phyloP scores from a whole-genome alignment of 768 basidiomycete genomes.

The Boletus vinaceobasis region DNA sequence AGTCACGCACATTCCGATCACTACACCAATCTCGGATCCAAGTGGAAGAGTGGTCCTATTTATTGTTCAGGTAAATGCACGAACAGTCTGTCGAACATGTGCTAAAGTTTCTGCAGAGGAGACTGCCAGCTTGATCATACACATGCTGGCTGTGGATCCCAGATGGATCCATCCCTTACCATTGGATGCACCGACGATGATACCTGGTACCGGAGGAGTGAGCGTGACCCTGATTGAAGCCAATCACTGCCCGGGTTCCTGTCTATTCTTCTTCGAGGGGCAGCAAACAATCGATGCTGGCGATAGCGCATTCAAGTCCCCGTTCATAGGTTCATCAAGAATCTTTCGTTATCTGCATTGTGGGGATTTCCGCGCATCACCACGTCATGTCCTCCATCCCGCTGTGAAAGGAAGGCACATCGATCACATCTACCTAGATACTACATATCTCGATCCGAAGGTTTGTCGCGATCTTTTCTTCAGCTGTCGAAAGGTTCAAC shows the following conservation, averaged over 20 bases:
- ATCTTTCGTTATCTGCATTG: conserved; percentile 92
- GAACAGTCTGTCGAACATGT: neutral
- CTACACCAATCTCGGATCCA: conserved; percentile 86
- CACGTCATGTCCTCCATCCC: conserved; percentile 82
- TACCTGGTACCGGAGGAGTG: conserved; percentile 84
- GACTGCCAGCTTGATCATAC: conserved; percentile 87
- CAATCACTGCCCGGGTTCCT: conserved; percentile 97
- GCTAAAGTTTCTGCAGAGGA: conserved; percentile 41
- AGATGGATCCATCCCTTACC: conserved; percentile 89
- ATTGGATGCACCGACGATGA: conserved; percentile 66
- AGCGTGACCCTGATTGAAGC: conserved; percentile 93
- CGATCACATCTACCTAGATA: conserved; percentile 91
- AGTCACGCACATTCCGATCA: conserved; percentile 98
- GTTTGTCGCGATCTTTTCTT: conserved; percentile 30
- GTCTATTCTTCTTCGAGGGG: conserved; percentile 92
- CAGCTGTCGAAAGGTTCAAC: neutral
- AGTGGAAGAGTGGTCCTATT: conserved; percentile 89
- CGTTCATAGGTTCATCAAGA: conserved; percentile 63
- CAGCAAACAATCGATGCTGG: conserved; percentile 86
- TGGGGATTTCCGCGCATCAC: conserved; percentile 90
- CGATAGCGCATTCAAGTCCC: conserved; percentile 71
- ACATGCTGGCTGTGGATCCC: conserved; percentile 85
- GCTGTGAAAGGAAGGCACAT: conserved; percentile 76
- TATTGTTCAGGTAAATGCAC: conserved; percentile 72
- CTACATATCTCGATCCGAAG: conserved; percentile 91